These are phyloP conservation scores for Tilletiaria anomala DNA, from an alignment of 1,284 basidiomycete species.

Conservation along the genomic window DNA sequence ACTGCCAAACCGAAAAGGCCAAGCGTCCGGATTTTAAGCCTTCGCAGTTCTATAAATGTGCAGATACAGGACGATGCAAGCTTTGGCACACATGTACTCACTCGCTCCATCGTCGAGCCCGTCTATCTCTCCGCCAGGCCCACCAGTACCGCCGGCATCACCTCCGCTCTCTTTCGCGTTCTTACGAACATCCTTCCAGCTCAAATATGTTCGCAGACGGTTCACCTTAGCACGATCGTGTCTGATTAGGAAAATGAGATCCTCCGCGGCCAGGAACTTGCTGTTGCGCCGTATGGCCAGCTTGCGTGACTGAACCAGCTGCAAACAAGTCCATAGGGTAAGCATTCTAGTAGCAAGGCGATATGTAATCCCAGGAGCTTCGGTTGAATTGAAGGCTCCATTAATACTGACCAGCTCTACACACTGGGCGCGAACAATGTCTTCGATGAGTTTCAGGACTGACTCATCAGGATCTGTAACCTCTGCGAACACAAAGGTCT, in stretches of 20 bases:
- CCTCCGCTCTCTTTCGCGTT: slow-evolving; percentile 62
- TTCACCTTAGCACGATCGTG: slow-evolving; percentile 91
- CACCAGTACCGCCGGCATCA: slow-evolving; percentile 59
- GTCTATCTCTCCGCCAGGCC: slow-evolving; percentile 56
- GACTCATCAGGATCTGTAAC: slow-evolving; percentile 75
- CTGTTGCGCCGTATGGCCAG: slow-evolving; percentile 68
- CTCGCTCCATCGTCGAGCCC: not conserved
- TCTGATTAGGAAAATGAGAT: slow-evolving; percentile 89
- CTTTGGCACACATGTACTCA: no score
- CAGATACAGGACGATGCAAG: no score
- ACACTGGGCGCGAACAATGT: slow-evolving; percentile 83
- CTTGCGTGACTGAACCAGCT: slow-evolving; percentile 80
- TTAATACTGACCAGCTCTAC: slow-evolving; percentile 62
- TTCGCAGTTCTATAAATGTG: slow-evolving; percentile 49
- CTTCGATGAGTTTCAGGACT: slow-evolving; percentile 81
- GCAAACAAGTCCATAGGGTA: not conserved
- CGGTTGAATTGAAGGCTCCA: not conserved
- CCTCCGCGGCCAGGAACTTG: slow-evolving; percentile 74
- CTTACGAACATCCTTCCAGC: slow-evolving; percentile 94
- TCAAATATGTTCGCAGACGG: slow-evolving; percentile 78
- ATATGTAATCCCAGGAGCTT: not conserved
- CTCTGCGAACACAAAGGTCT: slow-evolving; percentile 97
- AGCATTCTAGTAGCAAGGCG: not conserved
- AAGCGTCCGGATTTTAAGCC: slow-evolving; percentile 9
- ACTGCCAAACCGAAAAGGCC: slow-evolving; percentile 6